A percentile compares a stretch with the other conserved stretches of the same genome.
phyloP scores from a whole-genome alignment of 331 rosid species.

The Acacia concinna region DNA sequence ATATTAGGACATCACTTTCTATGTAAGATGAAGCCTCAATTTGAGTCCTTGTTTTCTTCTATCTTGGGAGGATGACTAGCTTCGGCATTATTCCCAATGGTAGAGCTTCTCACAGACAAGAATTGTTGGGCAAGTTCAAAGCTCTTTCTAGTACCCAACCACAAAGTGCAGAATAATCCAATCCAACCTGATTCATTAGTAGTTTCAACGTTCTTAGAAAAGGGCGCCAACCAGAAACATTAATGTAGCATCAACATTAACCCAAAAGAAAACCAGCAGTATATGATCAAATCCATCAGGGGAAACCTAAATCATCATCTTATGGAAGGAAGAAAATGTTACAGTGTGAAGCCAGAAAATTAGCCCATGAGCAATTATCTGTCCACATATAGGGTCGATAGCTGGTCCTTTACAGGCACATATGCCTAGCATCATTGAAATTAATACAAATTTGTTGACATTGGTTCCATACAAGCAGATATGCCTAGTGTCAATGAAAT shows the following conservation, averaged over 20 bases:
- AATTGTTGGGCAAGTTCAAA: slow-evolving; percentile 58
- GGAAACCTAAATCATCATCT: background rate
- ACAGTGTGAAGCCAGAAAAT: background rate
- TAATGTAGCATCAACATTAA: slow-evolving; percentile 15
- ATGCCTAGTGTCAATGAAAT: slow-evolving; percentile 2
- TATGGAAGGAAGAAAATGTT: background rate
- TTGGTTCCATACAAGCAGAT: background rate
- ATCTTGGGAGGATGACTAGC: slow-evolving; percentile 44
- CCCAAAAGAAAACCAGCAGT: slow-evolving; percentile 1
- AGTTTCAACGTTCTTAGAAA: slow-evolving; percentile 17
- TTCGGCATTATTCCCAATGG: slow-evolving; percentile 57
- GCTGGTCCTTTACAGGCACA: slow-evolving; percentile 14
- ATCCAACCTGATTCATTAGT: slow-evolving; percentile 63
- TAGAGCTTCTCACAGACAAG: slow-evolving; percentile 49
- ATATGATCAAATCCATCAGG: background rate
- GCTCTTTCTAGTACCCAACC: slow-evolving; percentile 63
- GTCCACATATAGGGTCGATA: slow-evolving; percentile 5
- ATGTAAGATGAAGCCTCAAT: slow-evolving; percentile 11
- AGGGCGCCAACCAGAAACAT: background rate
- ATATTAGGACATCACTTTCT: background rate
- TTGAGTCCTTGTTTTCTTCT: slow-evolving; percentile 2
- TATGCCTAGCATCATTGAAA: background rate
- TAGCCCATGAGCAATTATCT: slow-evolving; percentile 22
- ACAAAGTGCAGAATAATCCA: slow-evolving; percentile 62
- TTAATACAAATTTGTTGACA: slow-evolving; percentile 11